Base-by-base conservation (phyloP, 495 filamentous ascomycete species). In the Annulohypoxylon moriforme region DNA sequence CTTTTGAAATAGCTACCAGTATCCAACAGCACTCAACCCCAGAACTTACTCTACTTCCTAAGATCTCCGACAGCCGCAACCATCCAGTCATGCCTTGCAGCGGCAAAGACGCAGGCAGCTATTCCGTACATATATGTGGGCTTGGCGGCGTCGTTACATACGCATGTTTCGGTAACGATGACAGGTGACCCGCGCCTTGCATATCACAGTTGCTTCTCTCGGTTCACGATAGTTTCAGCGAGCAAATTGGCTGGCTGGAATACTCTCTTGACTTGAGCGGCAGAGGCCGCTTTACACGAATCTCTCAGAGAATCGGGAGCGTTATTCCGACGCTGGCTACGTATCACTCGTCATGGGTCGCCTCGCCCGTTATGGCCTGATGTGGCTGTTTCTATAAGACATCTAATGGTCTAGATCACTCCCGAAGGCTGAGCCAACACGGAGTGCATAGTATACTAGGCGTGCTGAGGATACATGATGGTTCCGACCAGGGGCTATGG, bases 41-140 rank as follows among this genome's bases (percentile, higher is more conserved):
- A 52, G 52, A 27, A 44, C 53, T 55, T 31, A 11, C 22, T 64
- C 18, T 8, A 44, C 60, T 73, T 33, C 61, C 65, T 65, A 63
- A 63, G 66, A 69, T 67, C 66, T 65, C 71, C 71, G 66, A 73
- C 60, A 57, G 71, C 71, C 71, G 71, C 58, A n/a, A 18, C 40
- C 33, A 63, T n/a, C 55, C 49, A 69, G 40, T 31, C 33, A 68
- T 69, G 64, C 58, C 61, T 40, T 67, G 61, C 66, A 66, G 38
- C 57, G 57, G 55, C 61, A 68, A 38, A 53, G 49, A 67, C 33
- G 61, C 58, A 67, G 66, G 18, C 31, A 66, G 25, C 62, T 50
- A 59, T 69, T 61, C 62, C 53, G 49, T 66, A 73, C 65, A 68
- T 64, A 64, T 64, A 69, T 67, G 66, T 62, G 52, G n/a, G 62